These are phyloP conservation scores for Lepidopterella palustris DNA, from an alignment of 495 filamentous ascomycete species.

Conservation along the genomic window DNA sequence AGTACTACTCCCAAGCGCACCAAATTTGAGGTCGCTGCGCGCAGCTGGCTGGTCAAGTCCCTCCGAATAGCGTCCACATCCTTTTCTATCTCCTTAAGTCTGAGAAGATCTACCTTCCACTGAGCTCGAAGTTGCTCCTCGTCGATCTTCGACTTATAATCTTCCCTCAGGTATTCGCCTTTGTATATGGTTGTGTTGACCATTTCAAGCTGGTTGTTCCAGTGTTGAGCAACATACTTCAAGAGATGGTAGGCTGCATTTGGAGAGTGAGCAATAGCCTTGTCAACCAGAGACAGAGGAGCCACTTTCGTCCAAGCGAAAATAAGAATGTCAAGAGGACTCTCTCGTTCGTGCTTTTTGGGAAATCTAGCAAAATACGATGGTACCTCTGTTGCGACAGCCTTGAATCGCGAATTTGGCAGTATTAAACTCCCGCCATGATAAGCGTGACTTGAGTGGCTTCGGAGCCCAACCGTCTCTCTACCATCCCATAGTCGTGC, in stretches of 20 bases:
- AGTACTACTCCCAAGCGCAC: conserved; percentile 1
- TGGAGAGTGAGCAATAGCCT: not conserved
- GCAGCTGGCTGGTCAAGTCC: conserved; percentile 7
- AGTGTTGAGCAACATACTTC: conserved; percentile 5
- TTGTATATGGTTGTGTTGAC: conserved; percentile 6
- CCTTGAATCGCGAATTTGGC: too few relatives aligned
- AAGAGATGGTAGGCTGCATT: conserved; percentile 9
- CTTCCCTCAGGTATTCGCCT: conserved; percentile 16
- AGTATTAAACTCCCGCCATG: too few relatives aligned
- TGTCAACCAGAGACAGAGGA: not conserved
- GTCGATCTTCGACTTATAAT: too few relatives aligned
- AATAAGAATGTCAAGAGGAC: conserved; percentile 7
- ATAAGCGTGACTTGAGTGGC: not conserved
- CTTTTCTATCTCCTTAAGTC: not conserved
- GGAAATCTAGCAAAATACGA: not conserved
- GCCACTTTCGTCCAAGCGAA: conserved; percentile 13
- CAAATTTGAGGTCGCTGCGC: conserved; percentile 4
- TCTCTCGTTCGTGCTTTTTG: not conserved
- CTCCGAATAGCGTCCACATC: conserved; percentile 10
- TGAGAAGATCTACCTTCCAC: conserved; percentile 7
- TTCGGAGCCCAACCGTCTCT: too few relatives aligned
- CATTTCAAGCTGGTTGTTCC: conserved; percentile 12
- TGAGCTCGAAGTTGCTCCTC: not conserved
- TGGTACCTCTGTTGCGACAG: not conserved
- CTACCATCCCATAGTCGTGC: too few relatives aligned